Evolutionary conservation across 257 asterid genomes (phyloP), one percentile per base, ranked within the genome.

Genomic region (Ehretia macrophylla): DNA sequence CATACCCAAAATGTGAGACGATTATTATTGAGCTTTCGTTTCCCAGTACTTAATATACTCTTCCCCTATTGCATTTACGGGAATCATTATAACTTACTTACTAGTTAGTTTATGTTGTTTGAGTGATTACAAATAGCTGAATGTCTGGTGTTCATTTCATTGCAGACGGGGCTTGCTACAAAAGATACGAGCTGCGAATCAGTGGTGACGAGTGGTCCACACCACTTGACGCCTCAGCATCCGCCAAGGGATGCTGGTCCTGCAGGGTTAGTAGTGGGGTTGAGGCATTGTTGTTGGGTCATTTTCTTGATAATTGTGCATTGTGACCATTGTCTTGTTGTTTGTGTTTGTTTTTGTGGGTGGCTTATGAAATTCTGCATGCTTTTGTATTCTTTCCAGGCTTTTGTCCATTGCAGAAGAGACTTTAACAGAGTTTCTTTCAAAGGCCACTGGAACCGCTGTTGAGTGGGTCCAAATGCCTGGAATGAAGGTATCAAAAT

Each of bases 401-500:
- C 94, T 87, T 72, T 78, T 87, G 95, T 84, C 94, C 88, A 87
- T 83, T 85, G 96, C 96, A 85, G 96, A 87, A 74, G 96, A 87
- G 56, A 87, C 96, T 85, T 83, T 87, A 87, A 67, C 96, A 81
- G 96, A 87, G 91, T 87, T 87, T 87, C 83, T 87, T 58, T 87
- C 96, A 18, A 87, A 87, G 96, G 96, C 96, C 63, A 87, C 96
- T 70, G 96, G 96, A 85, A 87, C 96, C 58, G 96, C 96, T 75
- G 94, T 87, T 59, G 96, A 87, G 96, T 87, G 96, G 96, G 89
- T 87, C 89, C 96, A 85, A 85, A 87, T 87, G 96, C 96, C 96
- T 85, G 96, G 96, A 87, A 87, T 87, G 96, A 87, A 87, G 96
- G 96, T 87, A 84, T 18, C 5, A 27, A 27, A 27, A 27, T 32